Evolutionary conservation across 169 alveolate species (phyloP).

Genomic region (Perkinsus chesapeaki): DNA sequence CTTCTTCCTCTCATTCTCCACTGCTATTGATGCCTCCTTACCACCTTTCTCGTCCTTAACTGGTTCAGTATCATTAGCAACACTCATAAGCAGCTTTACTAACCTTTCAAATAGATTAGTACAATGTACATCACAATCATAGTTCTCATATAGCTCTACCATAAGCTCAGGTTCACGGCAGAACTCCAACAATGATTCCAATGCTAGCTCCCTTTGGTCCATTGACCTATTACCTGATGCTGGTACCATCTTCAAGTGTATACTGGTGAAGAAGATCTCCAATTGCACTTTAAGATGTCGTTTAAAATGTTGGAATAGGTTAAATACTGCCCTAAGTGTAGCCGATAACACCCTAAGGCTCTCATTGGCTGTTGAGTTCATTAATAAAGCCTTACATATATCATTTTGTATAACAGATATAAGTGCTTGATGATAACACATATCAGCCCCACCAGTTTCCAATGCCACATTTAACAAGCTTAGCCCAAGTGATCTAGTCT

Average conservation of each 20-base stretch:
- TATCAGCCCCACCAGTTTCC: conserved; percentile 29
- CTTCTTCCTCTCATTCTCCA: neutral
- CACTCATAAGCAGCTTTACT: conserved; percentile 3
- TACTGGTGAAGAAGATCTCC: conserved; percentile 42
- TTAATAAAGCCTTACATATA: conserved; percentile 38
- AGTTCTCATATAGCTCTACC: conserved; percentile 36
- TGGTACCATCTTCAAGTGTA: conserved; percentile 44
- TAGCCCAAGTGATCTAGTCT: conserved; percentile 34
- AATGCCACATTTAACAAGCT: conserved; percentile 28
- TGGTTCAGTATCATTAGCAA: neutral
- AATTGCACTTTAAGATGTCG: conserved; percentile 44
- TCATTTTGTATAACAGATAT: conserved; percentile 34
- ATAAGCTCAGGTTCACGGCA: conserved; percentile 44
- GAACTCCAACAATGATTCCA: conserved; percentile 45
- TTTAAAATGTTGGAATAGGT: conserved; percentile 38
- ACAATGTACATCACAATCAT: conserved; percentile 38
- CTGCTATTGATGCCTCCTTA: neutral
- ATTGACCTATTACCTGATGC: conserved; percentile 13
- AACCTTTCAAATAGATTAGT: conserved; percentile 40
- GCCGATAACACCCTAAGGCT: conserved; percentile 33
- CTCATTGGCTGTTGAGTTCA: conserved; percentile 30
- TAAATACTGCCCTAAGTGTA: conserved; percentile 28
- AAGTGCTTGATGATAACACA: neutral
- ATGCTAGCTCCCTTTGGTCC: conserved; percentile 43
- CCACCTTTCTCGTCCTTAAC: neutral